Conservation (phyloP, 2,329 filamentous ascomycete genomes). For the Phyllosticta citriasiana region DNA sequence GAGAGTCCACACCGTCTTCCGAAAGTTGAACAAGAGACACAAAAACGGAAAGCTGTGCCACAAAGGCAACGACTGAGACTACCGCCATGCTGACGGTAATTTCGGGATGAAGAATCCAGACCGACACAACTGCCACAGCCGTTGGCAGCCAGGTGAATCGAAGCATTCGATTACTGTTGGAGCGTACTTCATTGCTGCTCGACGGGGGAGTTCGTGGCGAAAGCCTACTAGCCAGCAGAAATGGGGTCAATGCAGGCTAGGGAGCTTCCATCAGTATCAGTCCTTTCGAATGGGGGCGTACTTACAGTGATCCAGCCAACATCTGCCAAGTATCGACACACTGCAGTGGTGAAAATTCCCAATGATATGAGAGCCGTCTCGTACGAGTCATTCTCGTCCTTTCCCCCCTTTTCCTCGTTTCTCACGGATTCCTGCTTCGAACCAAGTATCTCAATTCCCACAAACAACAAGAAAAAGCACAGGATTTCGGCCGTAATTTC, state of each 20-base stretch:
- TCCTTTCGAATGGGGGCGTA: not conserved
- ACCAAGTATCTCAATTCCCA: not conserved
- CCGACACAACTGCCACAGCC: not conserved
- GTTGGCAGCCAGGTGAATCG: not conserved
- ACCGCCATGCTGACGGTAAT: not conserved
- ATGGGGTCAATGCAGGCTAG: not conserved
- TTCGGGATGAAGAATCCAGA: not conserved
- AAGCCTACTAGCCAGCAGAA: not conserved
- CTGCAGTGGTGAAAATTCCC: not conserved
- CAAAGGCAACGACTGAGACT: not conserved
- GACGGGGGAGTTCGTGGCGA: not conserved
- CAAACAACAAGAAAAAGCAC: not conserved
- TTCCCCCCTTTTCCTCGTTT: not conserved
- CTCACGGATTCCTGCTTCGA: not conserved
- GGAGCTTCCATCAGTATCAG: not conserved
- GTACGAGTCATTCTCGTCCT: not conserved
- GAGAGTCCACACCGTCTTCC: not conserved
- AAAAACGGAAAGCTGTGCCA: not conserved
- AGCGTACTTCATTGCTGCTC: not conserved
- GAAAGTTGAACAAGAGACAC: not conserved
- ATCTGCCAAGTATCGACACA: not conserved
- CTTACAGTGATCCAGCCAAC: not conserved
- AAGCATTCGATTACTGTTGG: not conserved
- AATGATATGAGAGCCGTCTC: not conserved
- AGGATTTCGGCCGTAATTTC: not conserved